Evolutionary conservation across 441 rosid genomes (phyloP).

Genomic region (Mallotus japonicus): DNA sequence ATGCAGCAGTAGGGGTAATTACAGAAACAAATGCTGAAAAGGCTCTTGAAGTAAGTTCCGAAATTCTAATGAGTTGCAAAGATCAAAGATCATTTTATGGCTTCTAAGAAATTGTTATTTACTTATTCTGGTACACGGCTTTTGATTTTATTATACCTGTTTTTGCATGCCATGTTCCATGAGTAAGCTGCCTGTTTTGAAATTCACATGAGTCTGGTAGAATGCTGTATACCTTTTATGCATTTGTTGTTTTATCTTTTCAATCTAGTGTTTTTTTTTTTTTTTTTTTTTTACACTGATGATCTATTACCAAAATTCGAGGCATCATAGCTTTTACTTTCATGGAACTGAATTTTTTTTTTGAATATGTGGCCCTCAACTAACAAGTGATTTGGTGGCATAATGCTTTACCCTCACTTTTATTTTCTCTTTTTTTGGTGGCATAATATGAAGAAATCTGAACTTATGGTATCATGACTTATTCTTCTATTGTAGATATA

Average conservation of each 20-base stretch:
- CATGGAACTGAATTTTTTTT: background rate
- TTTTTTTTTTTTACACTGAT: background rate
- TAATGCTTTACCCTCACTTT: background rate
- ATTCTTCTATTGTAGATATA: background rate
- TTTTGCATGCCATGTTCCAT: too few relatives aligned
- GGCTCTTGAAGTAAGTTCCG: constrained; percentile 79
- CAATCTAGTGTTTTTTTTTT: too few relatives aligned
- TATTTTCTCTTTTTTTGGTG: background rate
- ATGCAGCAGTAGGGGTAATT: constrained; percentile 97
- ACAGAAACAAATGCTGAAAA: constrained; percentile 99
- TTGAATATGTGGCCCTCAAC: background rate
- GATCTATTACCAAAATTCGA: background rate
- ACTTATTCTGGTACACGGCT: background rate
- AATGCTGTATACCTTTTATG: too few relatives aligned
- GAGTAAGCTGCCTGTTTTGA: too few relatives aligned
- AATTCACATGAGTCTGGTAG: too few relatives aligned
- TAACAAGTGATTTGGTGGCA: background rate
- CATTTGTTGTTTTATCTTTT: background rate
- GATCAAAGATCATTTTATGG: background rate
- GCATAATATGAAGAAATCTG: background rate
- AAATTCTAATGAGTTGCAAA: constrained; percentile 15
- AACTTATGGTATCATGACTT: background rate
- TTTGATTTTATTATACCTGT: background rate
- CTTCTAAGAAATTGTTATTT: background rate
- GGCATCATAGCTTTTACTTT: background rate